Base-by-base conservation (phyloP, 768 basidiomycete species). In the Hypholoma fasciculare region DNA sequence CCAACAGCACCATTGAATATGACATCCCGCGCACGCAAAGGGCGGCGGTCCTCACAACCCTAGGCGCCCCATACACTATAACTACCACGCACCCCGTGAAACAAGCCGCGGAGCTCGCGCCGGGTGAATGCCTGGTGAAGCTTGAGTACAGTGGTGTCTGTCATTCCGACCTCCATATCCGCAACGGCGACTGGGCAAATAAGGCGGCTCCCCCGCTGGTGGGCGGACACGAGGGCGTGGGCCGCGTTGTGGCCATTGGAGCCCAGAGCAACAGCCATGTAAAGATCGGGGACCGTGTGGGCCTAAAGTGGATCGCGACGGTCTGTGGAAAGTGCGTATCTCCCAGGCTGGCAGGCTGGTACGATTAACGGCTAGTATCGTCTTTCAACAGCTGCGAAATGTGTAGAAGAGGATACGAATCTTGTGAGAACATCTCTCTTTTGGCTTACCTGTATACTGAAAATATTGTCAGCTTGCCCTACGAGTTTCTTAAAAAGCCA, bases 221-320 rank as follows among this genome's bases (percentile, higher is more conserved):
- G 52, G 89, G 87, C 12, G 90, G 92, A 0, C 92, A 93, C 70
- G 88, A 92, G 71, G 92, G 91, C 39, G 85, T 91, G 20, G 92
- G 92, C 5, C 74, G 76, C 43, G 73, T 95, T 46, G 88, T 93
- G 17, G 92, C 91, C 27, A 88, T 95, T 64, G 92, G 84, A 7
- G 80, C 78, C 7, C 74, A 86, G 66, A 85, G 85, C 1, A 72
- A 49, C 16, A 71, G 57, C 74, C 76, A 40, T 65, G 76, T 90
- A 54, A 85, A 88, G 65, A 61, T 91, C 27, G 92, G 92, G 19
- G 88, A 91, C 60, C 77, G 87, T 9, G 90, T 92, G 38, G 92
- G 92, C 3, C 76, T 92, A 71, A 93, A 93, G 69, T 89, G 87
- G 87, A 73, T 85, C 74, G 67, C 69, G 0, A 71, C 69, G 44